Conservation (phyloP, 495 filamentous ascomycete species). For the Aspergillus saccharolyticus region DNA sequence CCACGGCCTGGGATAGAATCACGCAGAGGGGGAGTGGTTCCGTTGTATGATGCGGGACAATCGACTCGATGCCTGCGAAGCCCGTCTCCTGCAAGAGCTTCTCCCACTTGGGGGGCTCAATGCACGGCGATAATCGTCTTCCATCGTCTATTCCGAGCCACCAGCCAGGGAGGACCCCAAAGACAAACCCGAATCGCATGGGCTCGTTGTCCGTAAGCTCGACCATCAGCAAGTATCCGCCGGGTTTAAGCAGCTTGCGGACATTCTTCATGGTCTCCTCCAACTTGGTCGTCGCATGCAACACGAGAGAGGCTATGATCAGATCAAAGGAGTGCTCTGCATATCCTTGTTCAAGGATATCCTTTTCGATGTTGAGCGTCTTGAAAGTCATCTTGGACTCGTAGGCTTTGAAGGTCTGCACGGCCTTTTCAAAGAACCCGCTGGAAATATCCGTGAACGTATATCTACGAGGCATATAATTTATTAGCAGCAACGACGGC, state of each 20-base stretch:
- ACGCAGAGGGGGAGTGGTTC: background rate
- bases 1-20: no score
- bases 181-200: background rate
- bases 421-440: no score
- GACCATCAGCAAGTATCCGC: slow-evolving; percentile 1
- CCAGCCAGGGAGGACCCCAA: slow-evolving; percentile 5
- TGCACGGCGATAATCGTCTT: background rate
- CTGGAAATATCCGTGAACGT: no score
- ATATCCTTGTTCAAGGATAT: slow-evolving; percentile 45
- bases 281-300: slow-evolving; percentile 49
- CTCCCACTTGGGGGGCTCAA: no score
- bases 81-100: background rate
- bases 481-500: no score
- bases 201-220: no score
- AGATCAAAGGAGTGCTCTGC: slow-evolving; percentile 41
- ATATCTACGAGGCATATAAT: no score
- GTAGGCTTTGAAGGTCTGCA: no score
- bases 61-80: slow-evolving; percentile 5
- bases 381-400: slow-evolving; percentile 39
- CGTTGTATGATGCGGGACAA: no score
- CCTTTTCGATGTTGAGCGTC: slow-evolving; percentile 46
- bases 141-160: slow-evolving; percentile 11
- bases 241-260: slow-evolving; percentile 29
- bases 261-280: slow-evolving; percentile 42
- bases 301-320: slow-evolving; percentile 47